Evolutionary conservation across 768 basidiomycete species (phyloP).

Genomic region (Phlegmacium glaucopus): DNA sequence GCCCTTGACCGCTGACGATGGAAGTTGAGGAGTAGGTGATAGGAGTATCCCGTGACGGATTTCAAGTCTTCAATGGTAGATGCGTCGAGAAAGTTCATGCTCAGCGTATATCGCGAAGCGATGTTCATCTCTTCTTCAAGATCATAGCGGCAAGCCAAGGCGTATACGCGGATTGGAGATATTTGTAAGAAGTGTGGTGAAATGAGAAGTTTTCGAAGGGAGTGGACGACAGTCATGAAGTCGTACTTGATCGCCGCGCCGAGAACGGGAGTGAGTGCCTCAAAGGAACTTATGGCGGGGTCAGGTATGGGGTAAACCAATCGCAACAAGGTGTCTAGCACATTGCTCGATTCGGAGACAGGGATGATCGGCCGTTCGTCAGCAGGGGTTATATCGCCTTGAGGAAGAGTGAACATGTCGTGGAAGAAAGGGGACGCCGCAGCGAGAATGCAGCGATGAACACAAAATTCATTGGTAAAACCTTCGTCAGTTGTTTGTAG

Average conservation of each 20-base stretch:
- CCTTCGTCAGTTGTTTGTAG: conserved; percentile 24
- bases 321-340: conserved; percentile 49
- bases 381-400: conserved; percentile 20
- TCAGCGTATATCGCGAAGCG: conserved; percentile 58
- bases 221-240: conserved; percentile 39
- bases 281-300: conserved; percentile 47
- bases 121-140: conserved; percentile 59
- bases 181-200: conserved; percentile 43
- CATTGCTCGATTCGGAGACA: conserved; percentile 45
- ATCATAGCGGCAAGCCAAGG: conserved; percentile 64
- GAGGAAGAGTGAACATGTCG: conserved; percentile 67
- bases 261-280: conserved; percentile 50
- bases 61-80: conserved; percentile 54
- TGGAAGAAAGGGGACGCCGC: conserved; percentile 66
- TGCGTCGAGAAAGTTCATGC: conserved; percentile 49
- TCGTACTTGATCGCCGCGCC: conserved; percentile 65
- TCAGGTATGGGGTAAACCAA: conserved; percentile 61
- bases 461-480: conserved; percentile 46
- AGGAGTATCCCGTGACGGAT: conserved; percentile 65
- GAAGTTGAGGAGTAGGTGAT: conserved; percentile 59
- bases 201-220: conserved; percentile 51
- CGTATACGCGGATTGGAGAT: conserved; percentile 62
- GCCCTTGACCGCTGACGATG: conserved; percentile 51
- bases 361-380: conserved; percentile 44
- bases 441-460: conserved; percentile 60